Base-by-base conservation (phyloP, 2,329 filamentous ascomycete genomes). In the Colletotrichum tanaceti region DNA sequence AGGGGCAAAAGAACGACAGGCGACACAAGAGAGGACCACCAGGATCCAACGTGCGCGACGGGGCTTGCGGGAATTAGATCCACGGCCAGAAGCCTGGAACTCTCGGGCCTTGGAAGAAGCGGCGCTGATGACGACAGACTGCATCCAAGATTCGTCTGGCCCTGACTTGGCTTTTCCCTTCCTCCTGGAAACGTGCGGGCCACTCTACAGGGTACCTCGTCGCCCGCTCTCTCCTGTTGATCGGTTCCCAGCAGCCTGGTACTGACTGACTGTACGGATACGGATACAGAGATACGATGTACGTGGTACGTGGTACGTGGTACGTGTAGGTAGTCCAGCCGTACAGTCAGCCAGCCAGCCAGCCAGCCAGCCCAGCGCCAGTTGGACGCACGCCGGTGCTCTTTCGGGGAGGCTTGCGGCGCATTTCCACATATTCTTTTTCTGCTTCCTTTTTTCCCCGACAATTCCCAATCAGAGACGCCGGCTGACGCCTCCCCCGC, bases 11-110 rank as follows among this genome's bases (percentile, higher is more conserved):
- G 1, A 14, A 5, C 22, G 43, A 58, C 55, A 10, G 28, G 41
- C 41, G 35, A 22, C 61, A 54, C 22, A 20, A 46, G 20, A 11
- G 43, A 43, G 18, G 35, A 22, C 46, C 44, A 60, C 63, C 39
- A 49, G 50, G 20, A 24, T 55, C 65, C 60, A 49, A 47, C 47
- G 65, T 39, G 49, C 54, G 53, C 22, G 65, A 59, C 47, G 65
- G 61, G 65, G 62, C 43, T 60, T 69, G 66, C 62, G 62, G 62
- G 62, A 65, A 69, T 69, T 66, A 58, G 55, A 41, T 69, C 66
- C 65, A 68, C 55, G 55, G 65, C 65, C 62, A 55, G 55, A 57
- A 58, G 61, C 62, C 46, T 69, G 62, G 66, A 61, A 54, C 63
- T 65, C 44, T 39, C 57, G 38, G 44, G 39, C 62, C 66, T 61